Evolutionary conservation across 2,329 filamentous ascomycete species (phyloP).

Genomic region (Neopestalotiopsis sp.): DNA sequence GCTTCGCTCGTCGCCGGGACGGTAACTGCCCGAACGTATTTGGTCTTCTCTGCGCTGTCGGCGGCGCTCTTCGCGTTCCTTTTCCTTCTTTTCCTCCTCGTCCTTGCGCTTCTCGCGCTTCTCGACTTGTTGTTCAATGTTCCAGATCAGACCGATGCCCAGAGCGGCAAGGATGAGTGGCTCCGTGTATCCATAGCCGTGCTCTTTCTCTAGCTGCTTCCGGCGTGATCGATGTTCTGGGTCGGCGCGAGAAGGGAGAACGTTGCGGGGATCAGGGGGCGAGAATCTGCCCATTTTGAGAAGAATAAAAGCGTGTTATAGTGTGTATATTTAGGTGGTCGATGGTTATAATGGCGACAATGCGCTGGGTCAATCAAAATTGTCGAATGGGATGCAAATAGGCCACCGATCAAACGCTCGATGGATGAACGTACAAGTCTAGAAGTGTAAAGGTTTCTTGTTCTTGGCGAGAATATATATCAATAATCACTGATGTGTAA

Average conservation of each 20-base stretch:
- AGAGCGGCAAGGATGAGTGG: slow-evolving; percentile 31
- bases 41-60: slow-evolving; percentile 22
- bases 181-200: slow-evolving; percentile 47
- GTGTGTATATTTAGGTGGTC: background rate
- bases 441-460: background rate
- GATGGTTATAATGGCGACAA: background rate
- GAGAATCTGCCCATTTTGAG: slow-evolving; percentile 16
- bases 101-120: slow-evolving; percentile 38
- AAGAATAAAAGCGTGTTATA: background rate
- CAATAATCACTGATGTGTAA: background rate
- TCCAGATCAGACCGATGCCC: slow-evolving; percentile 44
- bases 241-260: slow-evolving; percentile 43
- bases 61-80: slow-evolving; percentile 26
- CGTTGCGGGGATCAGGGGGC: slow-evolving; percentile 31
- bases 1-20: slow-evolving; percentile 12
- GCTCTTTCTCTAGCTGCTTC: slow-evolving; percentile 45
- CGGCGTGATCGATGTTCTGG: slow-evolving; percentile 40
- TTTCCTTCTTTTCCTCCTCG: slow-evolving; percentile 28
- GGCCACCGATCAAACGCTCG: background rate
- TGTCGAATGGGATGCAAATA: background rate
- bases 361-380: background rate
- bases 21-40: slow-evolving; percentile 18
- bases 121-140: slow-evolving; percentile 44
- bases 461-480: background rate
- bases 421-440: background rate